A percentile compares a stretch with the other conserved stretches of the same genome.
Conservation (phyloP, 2,329 filamentous ascomycete species). For the Macrophomina phaseolina region DNA sequence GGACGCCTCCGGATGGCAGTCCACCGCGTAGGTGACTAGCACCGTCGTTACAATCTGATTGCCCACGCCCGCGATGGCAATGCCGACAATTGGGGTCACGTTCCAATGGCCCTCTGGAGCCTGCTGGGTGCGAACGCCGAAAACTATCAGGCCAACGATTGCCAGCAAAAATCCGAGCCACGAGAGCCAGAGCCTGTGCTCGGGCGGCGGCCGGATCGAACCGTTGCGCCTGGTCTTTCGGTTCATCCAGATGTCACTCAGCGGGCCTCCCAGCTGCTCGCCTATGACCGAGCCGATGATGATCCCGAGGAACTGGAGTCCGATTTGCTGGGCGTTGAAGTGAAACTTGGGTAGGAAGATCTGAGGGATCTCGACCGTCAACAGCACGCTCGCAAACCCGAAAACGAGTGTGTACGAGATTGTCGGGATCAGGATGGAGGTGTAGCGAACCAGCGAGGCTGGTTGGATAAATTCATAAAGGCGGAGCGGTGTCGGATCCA, state of each 20-base stretch:
- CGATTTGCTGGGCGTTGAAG: conserved; percentile 63
- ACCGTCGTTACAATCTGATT: conserved; percentile 68
- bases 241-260: conserved; percentile 62
- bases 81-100: conserved; percentile 62
- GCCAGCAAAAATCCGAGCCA: conserved; percentile 59
- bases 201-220: conserved; percentile 47
- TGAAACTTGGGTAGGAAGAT: conserved; percentile 62
- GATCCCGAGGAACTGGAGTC: conserved; percentile 63
- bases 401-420: conserved; percentile 64
- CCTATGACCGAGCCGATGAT: conserved; percentile 64
- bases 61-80: conserved; percentile 57
- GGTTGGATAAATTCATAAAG: conserved; percentile 60
- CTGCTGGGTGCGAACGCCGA: conserved; percentile 57
- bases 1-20: conserved; percentile 60
- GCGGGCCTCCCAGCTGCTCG: conserved; percentile 62
- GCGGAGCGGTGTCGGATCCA: conserved; percentile 59
- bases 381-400: conserved; percentile 58
- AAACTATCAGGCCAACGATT: conserved; percentile 61
- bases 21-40: conserved; percentile 65
- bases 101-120: conserved; percentile 57
- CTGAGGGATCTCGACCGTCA: conserved; percentile 65
- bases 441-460: conserved; percentile 52
- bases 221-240: conserved; percentile 43
- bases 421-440: conserved; percentile 58
- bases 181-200: conserved; percentile 63